A percentile compares a stretch with the other conserved stretches of the same genome.
phyloP scores from a whole-genome alignment of 768 basidiomycete species.

The Suillus subalutaceus region DNA sequence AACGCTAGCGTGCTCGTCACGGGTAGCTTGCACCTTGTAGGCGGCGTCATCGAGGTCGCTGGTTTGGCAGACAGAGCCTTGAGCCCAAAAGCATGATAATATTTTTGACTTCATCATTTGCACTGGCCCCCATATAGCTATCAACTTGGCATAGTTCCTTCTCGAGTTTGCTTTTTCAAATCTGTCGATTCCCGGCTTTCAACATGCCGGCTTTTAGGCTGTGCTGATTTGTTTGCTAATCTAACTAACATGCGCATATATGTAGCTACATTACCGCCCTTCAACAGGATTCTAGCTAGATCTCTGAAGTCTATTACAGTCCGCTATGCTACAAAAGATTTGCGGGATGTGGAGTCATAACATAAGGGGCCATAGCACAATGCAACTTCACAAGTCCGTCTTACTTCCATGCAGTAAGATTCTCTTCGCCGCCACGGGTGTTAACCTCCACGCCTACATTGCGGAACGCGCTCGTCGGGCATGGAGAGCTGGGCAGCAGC shows the following conservation, averaged over 20 bases:
- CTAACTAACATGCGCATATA: slow-evolving; percentile 8
- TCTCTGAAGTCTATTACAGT: background rate
- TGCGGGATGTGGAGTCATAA: background rate
- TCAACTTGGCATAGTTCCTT: background rate
- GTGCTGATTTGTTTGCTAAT: slow-evolving; percentile 10
- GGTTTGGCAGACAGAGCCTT: slow-evolving; percentile 46
- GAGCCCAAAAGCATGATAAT: slow-evolving; percentile 1
- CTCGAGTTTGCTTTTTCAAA: background rate
- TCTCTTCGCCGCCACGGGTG: slow-evolving; percentile 13
- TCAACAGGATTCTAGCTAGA: slow-evolving; percentile 35
- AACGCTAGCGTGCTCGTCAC: slow-evolving; percentile 75
- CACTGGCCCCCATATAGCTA: background rate
- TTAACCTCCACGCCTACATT: slow-evolving; percentile 15
- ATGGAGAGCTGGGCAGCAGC: slow-evolving; percentile 42
- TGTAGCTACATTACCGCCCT: slow-evolving; percentile 27
- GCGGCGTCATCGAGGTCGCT: slow-evolving; percentile 91
- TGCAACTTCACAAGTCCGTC: background rate
- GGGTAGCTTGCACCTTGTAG: slow-evolving; percentile 92
- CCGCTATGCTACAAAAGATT: background rate
- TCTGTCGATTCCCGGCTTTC: background rate
- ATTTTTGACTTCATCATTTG: slow-evolving; percentile 1
- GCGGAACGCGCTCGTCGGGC: background rate
- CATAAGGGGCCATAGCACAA: background rate
- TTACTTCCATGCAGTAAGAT: slow-evolving; percentile 7
- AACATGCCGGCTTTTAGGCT: background rate